phyloP scores from a whole-genome alignment of 306 rosid species.

The Nissolia schottii region DNA sequence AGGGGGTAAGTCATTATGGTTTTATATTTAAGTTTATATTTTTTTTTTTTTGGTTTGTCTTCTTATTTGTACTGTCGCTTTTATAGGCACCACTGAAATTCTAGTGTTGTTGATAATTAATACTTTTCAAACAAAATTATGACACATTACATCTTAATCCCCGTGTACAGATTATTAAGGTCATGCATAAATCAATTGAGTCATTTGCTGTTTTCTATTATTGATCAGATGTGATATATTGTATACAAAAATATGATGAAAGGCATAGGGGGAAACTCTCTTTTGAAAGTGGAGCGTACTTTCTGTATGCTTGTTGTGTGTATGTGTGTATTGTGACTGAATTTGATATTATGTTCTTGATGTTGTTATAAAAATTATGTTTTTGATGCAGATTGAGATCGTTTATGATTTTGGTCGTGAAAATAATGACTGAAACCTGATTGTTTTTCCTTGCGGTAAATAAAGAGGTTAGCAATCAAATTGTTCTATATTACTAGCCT shows the following conservation, averaged over 20 bases:
- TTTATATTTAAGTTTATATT: background rate
- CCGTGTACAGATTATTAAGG: background rate
- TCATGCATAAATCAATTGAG: background rate
- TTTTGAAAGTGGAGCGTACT: background rate
- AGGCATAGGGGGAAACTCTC: background rate
- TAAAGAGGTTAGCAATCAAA: slow-evolving; percentile 46
- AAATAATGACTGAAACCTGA: slow-evolving; percentile 57
- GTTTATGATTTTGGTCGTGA: slow-evolving; percentile 81
- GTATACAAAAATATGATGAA: background rate
- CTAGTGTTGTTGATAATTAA: background rate
- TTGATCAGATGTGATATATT: background rate
- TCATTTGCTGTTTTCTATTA: background rate
- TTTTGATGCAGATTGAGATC: slow-evolving; percentile 72
- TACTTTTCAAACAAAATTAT: background rate
- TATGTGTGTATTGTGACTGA: slow-evolving; percentile 23
- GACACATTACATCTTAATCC: background rate
- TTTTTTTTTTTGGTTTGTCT: background rate
- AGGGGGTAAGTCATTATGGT: slow-evolving; percentile 62
- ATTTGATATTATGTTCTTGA: slow-evolving; percentile 15
- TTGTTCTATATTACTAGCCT: slow-evolving; percentile 14
- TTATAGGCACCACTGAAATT: background rate
- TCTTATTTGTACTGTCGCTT: background rate
- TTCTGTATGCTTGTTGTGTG: background rate
- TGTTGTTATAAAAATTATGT: no score
- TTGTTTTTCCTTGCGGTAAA: slow-evolving; percentile 35